Evolutionary conservation across 1,284 basidiomycete genomes (phyloP).

Genomic region (Cutaneotrichosporon dermatis): DNA sequence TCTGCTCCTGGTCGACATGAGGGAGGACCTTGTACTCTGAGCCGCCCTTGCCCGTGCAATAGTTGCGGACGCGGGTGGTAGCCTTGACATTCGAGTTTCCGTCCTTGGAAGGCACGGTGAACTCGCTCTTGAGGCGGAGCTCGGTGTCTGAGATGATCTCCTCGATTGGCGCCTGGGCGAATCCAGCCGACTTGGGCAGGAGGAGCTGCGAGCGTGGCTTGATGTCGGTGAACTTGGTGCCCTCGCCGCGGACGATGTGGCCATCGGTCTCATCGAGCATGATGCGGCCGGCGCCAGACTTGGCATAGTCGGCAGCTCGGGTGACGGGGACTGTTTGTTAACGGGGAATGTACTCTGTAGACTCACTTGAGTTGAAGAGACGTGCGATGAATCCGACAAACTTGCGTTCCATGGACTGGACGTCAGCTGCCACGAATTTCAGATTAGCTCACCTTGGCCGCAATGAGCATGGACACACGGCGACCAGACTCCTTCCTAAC

Average conservation of each 20-base stretch:
- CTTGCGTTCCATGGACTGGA: slow-evolving; percentile 42
- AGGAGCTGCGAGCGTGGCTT: slow-evolving; percentile 78
- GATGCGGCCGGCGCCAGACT: slow-evolving; percentile 69
- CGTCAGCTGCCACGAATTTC: slow-evolving; percentile 1
- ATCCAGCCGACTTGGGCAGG: slow-evolving; percentile 77
- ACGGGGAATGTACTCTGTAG: background rate
- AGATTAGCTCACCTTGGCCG: slow-evolving; percentile 61
- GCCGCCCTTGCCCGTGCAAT: slow-evolving; percentile 52
- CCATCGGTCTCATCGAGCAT: slow-evolving; percentile 70
- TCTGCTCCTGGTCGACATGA: slow-evolving; percentile 85
- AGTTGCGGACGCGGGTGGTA: slow-evolving; percentile 65
- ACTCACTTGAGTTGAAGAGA: slow-evolving; percentile 87
- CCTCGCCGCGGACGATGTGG: slow-evolving; percentile 68
- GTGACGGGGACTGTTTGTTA: slow-evolving; percentile 74
- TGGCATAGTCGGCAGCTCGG: slow-evolving; percentile 85
- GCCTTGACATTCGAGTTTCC: slow-evolving; percentile 63
- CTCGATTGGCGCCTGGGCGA: slow-evolving; percentile 73
- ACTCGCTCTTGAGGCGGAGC: slow-evolving; percentile 76
- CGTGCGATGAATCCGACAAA: slow-evolving; percentile 74
- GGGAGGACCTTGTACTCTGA: slow-evolving; percentile 73
- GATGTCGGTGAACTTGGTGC: slow-evolving; percentile 77
- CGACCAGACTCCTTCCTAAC: slow-evolving; percentile 80
- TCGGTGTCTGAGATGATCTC: slow-evolving; percentile 88
- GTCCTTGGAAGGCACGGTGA: slow-evolving; percentile 52
- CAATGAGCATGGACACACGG: slow-evolving; percentile 82